Percentiles rank a stretch among this genome's conserved stretches.
These are phyloP conservation scores for Colletotrichum limetticola DNA, from an alignment of 2,329 filamentous ascomycete genomes.

Conservation along the genomic window DNA sequence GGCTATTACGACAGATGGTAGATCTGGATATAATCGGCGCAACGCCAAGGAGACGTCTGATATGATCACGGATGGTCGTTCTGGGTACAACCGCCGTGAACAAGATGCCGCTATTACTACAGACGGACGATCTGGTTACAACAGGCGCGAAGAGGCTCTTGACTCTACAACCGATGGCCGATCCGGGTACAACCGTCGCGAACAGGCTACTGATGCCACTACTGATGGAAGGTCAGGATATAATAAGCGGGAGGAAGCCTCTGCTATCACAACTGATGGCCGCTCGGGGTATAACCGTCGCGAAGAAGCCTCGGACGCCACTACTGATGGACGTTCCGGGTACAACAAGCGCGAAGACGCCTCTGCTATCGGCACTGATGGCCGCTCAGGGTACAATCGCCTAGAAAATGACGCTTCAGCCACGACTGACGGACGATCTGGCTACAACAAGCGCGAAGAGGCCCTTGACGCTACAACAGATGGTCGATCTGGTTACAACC, in stretches of 20 bases:
- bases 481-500: conserved; percentile 11
- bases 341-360: background rate
- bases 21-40: background rate
- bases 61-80: background rate
- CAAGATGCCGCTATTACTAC: background rate
- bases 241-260: background rate
- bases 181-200: background rate
- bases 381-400: background rate
- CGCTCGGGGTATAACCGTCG: background rate
- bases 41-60: background rate
- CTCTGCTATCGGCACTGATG: background rate
- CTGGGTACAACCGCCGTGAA: background rate
- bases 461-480: background rate
- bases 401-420: too few species aligned
- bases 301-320: background rate
- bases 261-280: background rate
- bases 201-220: background rate
- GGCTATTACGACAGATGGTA: background rate
- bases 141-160: background rate
- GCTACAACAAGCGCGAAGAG: background rate
- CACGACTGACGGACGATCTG: background rate
- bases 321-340: background rate
- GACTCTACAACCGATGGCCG: background rate
- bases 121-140: background rate
- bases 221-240: background rate